A percentile compares a stretch with the other conserved stretches of the same genome.
Evolutionary conservation across 1,284 basidiomycete species (phyloP).

Genomic region (Sporisorium scitamineum): DNA sequence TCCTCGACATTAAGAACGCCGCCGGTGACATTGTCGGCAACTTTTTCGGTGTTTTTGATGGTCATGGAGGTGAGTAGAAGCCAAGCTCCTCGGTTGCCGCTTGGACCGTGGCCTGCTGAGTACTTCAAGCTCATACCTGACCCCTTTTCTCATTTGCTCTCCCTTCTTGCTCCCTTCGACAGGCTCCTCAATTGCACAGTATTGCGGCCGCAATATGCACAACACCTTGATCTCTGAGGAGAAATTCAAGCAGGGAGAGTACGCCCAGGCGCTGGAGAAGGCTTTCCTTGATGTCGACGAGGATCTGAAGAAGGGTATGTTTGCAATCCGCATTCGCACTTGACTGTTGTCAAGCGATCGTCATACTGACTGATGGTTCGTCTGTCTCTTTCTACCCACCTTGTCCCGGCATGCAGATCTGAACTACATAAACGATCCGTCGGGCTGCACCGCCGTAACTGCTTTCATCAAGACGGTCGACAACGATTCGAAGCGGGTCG

Average conservation of each 20-base stretch:
- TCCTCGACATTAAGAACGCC: constrained; percentile 72
- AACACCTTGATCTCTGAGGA: constrained; percentile 81
- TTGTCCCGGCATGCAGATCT: constrained; percentile 75
- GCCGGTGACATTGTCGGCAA: constrained; percentile 68
- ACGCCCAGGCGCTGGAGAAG: constrained; percentile 82
- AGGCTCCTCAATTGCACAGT: constrained; percentile 91
- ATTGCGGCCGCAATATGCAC: constrained; percentile 89
- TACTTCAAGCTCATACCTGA: background rate
- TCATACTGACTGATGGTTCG: background rate
- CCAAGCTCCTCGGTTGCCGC: background rate
- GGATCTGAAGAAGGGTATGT: constrained; percentile 83
- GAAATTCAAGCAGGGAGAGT: constrained; percentile 79
- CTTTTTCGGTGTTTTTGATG: constrained; percentile 98
- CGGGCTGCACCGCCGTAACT: constrained; percentile 95
- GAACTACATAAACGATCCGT: constrained; percentile 87
- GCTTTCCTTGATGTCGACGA: constrained; percentile 95
- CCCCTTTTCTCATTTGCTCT: background rate
- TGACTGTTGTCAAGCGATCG: background rate
- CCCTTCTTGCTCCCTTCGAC: background rate
- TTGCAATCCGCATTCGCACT: background rate
- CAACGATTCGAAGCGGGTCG: constrained; percentile 29
- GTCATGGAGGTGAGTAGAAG: constrained; percentile 86
- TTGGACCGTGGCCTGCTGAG: background rate
- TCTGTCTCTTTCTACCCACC: background rate
- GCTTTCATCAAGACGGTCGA: constrained; percentile 70